A percentile compares a stretch with the other conserved stretches of the same genome.
These are phyloP conservation scores for Fomes fomentarius DNA, from an alignment of 1,284 basidiomycete species.

Conservation along the genomic window DNA sequence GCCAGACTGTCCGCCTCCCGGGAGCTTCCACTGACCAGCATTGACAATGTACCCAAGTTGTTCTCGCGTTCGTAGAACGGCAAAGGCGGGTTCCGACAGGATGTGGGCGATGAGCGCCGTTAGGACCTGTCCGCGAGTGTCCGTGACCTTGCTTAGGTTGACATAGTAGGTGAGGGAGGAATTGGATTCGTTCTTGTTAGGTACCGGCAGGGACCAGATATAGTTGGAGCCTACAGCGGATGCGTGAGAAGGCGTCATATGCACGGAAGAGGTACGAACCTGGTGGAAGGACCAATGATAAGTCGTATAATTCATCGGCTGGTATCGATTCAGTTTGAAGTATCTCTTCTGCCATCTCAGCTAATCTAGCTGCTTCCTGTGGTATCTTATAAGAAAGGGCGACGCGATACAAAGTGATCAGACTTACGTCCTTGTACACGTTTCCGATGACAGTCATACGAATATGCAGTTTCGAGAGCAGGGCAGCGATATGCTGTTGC, in stretches of 20 bases:
- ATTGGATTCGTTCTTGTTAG: conserved; percentile 89
- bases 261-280: conserved; percentile 41
- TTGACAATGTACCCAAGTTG: conserved; percentile 94
- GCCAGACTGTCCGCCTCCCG: conserved; percentile 73
- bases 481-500: conserved; percentile 61
- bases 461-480: conserved; percentile 75
- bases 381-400: conserved; percentile 14
- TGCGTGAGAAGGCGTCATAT: conserved; percentile 4
- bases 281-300: conserved; percentile 70
- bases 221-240: conserved; percentile 63
- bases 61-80: conserved; percentile 93
- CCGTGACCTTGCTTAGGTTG: conserved; percentile 67
- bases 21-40: conserved; percentile 55
- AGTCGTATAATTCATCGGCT: conserved; percentile 59
- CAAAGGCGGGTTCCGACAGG: conserved; percentile 90
- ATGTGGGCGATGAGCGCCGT: conserved; percentile 76
- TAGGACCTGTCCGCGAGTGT: conserved; percentile 61
- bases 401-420: not conserved
- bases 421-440: conserved; percentile 73
- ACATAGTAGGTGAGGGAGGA: conserved; percentile 82
- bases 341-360: conserved; percentile 73
- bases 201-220: conserved; percentile 72
- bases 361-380: conserved; percentile 78
- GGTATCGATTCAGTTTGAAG: conserved; percentile 63
- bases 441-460: conserved; percentile 89